phyloP scores from a whole-genome alignment of 2,329 filamentous ascomycete species.

The Claviceps lovelessii region DNA sequence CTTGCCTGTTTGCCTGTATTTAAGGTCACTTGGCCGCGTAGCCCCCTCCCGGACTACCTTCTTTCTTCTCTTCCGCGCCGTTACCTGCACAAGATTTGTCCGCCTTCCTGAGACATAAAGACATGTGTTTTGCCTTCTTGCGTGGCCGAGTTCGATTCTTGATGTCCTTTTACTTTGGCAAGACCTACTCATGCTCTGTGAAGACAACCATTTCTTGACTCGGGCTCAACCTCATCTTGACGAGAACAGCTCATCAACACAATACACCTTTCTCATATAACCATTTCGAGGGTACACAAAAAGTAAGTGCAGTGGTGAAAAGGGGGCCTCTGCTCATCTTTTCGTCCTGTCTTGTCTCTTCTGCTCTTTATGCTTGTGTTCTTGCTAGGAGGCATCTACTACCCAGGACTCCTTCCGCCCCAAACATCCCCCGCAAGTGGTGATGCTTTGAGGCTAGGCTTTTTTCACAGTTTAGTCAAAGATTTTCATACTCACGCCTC shows the following conservation, averaged over 20 bases:
- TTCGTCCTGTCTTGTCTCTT: background rate
- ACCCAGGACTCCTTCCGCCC: background rate
- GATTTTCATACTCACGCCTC: background rate
- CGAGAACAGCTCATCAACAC: background rate
- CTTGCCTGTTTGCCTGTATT: background rate
- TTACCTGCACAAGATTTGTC: background rate
- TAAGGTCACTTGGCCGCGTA: background rate
- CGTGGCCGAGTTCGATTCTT: background rate
- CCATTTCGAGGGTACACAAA: background rate
- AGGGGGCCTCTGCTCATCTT: background rate
- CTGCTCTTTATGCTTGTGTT: background rate
- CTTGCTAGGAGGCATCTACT: background rate
- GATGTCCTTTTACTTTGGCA: background rate
- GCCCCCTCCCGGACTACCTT: background rate
- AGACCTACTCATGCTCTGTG: background rate
- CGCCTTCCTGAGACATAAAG: background rate
- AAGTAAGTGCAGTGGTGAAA: background rate
- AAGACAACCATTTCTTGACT: background rate
- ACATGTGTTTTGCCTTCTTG: background rate
- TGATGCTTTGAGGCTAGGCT: background rate
- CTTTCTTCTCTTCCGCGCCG: background rate
- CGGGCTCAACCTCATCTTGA: background rate
- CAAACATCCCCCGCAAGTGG: background rate
- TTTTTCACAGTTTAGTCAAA: background rate
- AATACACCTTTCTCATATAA: background rate